Conservation (phyloP, 2,329 filamentous ascomycete genomes). For the Colletotrichum euphorbiae region DNA sequence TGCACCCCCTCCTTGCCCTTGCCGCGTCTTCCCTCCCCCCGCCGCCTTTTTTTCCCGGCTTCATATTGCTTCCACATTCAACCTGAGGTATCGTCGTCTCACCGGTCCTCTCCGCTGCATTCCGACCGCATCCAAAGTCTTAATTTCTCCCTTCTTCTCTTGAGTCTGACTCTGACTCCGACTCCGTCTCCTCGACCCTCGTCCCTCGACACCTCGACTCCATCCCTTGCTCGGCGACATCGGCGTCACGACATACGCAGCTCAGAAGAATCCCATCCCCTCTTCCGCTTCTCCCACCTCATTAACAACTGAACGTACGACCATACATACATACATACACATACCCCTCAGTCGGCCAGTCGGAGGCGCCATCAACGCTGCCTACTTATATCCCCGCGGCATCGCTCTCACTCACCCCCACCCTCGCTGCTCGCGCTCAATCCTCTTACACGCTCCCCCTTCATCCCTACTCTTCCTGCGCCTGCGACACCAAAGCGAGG, state of each 20-base stretch:
- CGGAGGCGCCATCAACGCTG: background rate
- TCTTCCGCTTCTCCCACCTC: conserved; percentile 9
- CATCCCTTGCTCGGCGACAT: conserved; percentile 36
- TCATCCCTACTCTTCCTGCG: conserved; percentile 34
- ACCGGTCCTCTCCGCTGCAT: conserved; percentile 23
- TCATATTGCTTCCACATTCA: background rate
- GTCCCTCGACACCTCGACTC: background rate
- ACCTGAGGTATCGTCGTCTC: conserved; percentile 12
- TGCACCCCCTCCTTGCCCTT: conserved; percentile 29
- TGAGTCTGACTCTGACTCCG: background rate
- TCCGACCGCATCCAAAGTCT: conserved; percentile 13
- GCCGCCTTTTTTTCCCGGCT: background rate
- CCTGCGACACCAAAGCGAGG: conserved; percentile 32
- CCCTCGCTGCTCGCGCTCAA: conserved; percentile 22
- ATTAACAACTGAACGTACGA: background rate
- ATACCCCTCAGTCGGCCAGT: too few relatives aligned
- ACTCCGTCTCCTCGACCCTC: conserved; percentile 6
- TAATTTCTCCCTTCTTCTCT: conserved; percentile 6
- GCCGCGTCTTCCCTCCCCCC: conserved; percentile 20
- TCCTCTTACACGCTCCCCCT: conserved; percentile 39
- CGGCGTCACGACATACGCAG: conserved; percentile 26
- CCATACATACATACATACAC: background rate
- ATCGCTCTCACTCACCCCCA: conserved; percentile 13
- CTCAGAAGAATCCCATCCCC: conserved; percentile 6
- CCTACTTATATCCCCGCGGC: conserved; percentile 25